Percentiles rank a stretch among this genome's conserved stretches.
Conservation (phyloP, 2,329 filamentous ascomycete genomes). For the Ceratocystis alfenasii region DNA sequence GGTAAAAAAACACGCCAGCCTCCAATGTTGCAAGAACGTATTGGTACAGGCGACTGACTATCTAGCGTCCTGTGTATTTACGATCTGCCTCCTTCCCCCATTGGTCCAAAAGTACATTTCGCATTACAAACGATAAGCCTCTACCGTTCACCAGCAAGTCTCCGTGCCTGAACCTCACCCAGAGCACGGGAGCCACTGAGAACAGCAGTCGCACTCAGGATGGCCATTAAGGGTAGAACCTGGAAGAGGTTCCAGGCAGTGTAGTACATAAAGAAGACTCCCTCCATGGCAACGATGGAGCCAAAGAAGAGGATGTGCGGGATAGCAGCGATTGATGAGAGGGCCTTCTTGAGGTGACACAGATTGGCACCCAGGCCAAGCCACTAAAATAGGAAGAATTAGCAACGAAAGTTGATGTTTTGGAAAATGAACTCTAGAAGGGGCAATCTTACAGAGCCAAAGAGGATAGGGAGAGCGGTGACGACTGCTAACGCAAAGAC, state of each 20-base stretch:
- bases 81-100: not conserved
- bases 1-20: not conserved
- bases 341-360: constrained; percentile 61
- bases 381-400: constrained; percentile 48
- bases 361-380: constrained; percentile 69
- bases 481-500: constrained; percentile 63
- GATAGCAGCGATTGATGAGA: constrained; percentile 60
- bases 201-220: constrained; percentile 60
- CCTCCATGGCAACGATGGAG: constrained; percentile 78
- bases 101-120: not conserved
- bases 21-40: not conserved
- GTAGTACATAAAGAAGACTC: constrained; percentile 91
- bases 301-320: constrained; percentile 77
- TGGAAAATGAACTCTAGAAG: not conserved
- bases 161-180: constrained; percentile 80
- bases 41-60: constrained; percentile 11
- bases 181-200: constrained; percentile 82
- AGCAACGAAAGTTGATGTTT: not conserved
- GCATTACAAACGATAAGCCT: not conserved
- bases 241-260: constrained; percentile 85
- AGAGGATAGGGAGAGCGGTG: constrained; percentile 60
- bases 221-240: constrained; percentile 58
- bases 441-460: constrained; percentile 48
- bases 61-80: not conserved
- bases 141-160: constrained; percentile 59